Conservation (phyloP, 2,329 filamentous ascomycete species). For the Sarocladiaceae sp. region DNA sequence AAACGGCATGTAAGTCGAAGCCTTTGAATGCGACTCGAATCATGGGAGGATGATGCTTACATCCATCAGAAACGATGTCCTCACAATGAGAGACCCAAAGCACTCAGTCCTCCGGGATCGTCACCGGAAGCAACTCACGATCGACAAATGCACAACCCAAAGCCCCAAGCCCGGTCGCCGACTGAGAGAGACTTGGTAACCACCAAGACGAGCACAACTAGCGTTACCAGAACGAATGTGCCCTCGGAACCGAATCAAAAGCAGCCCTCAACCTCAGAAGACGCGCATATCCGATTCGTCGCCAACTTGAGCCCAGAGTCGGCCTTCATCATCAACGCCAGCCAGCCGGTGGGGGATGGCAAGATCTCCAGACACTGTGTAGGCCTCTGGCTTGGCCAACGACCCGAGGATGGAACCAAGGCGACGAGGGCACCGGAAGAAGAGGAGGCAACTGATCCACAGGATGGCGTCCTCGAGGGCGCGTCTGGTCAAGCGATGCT, state of each 20-base stretch:
- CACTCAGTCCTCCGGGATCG: no score
- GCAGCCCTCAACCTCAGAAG: not conserved
- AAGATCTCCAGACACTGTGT: slow-evolving; percentile 14
- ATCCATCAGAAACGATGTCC: slow-evolving; percentile 9
- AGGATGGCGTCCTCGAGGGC: slow-evolving; percentile 12
- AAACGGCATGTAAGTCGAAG: slow-evolving; percentile 13
- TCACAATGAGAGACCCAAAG: slow-evolving; percentile 9
- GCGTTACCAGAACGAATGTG: no score
- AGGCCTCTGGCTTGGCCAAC: slow-evolving; percentile 15
- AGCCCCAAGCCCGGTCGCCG: no score
- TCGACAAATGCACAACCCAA: slow-evolving; percentile 2
- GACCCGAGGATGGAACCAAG: slow-evolving; percentile 4
- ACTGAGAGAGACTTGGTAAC: no score
- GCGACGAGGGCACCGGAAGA: slow-evolving; percentile 6
- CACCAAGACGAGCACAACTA: no score
- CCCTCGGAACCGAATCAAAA: not conserved
- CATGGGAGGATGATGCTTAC: slow-evolving; percentile 3
- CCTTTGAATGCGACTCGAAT: not conserved
- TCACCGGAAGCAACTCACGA: slow-evolving; percentile 10
- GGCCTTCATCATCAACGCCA: slow-evolving; percentile 16
- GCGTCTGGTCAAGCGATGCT: slow-evolving; percentile 10
- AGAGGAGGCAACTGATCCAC: slow-evolving; percentile 6
- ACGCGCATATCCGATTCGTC: slow-evolving; percentile 15
- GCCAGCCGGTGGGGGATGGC: slow-evolving; percentile 4
- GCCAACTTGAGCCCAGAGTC: slow-evolving; percentile 19